Base-by-base conservation (phyloP, 192 early-diverging fungal species). In the Phycomyces nitens region DNA sequence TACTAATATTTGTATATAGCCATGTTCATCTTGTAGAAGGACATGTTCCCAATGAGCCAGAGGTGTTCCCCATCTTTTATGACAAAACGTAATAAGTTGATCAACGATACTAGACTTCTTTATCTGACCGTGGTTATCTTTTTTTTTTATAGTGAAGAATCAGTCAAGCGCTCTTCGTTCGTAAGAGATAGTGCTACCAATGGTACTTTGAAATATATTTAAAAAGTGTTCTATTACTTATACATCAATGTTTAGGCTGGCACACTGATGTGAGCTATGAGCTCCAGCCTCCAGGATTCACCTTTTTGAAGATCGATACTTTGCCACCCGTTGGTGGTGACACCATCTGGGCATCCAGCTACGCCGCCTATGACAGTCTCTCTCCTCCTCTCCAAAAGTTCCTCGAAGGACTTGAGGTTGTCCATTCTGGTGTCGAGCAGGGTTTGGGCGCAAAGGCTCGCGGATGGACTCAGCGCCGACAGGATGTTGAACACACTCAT, bases 401-500 rank as follows among this genome's bases (percentile, higher is more conserved):
- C 29, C 41, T 72, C 14, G 70, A 72, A 40, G 65, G 65, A 6
- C 29, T 66, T 11, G 43, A 62, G 15, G 70, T 65, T 34, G 34
- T 55, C 5, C 70, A 72, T 53, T 56, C 63, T 29, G 79, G 66
- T 16, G 44, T 67, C 12, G 22, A 51, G 3, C 70, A 66, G 27
- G 52, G 51, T 16, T 26, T 58, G 8, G 20, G 27, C 10, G 58
- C 60, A 5, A 42, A 26, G 6, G 21, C 10, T 8, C 14, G 11
- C 16, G 59, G 65, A 56, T 38, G 26, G 1, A 22, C 57, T 43
- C 24, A 62, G 1, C 73, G 61, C 20, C 72, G 77, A 21, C 67
- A 76, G 39, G 41, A 67, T 21, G 64, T 74, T 41, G 71, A 73
- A 54, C 44, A 58, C 7, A 56, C 27, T 1, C 76, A 81, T 23